Percentiles rank a stretch among this genome's conserved stretches.
These are phyloP conservation scores for Colletotrichum sojae DNA, from an alignment of 2,329 filamentous ascomycete species.

Conservation along the genomic window DNA sequence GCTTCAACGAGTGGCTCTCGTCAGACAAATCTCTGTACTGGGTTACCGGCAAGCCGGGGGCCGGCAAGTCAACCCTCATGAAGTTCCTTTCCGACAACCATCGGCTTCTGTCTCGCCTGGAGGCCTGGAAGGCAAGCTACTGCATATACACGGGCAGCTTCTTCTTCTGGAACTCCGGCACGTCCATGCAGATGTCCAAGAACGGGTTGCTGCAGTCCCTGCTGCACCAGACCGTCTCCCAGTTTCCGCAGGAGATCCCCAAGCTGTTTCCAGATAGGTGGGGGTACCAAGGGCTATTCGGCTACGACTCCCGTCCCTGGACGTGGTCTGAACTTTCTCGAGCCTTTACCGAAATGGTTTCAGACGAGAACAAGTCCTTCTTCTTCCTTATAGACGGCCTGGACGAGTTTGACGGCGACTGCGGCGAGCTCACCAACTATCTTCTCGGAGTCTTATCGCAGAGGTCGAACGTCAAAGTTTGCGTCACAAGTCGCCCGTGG, in stretches of 20 bases:
- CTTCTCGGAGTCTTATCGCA: slow-evolving; percentile 16
- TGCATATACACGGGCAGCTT: slow-evolving; percentile 46
- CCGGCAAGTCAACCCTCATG: slow-evolving; percentile 60
- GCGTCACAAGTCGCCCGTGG: slow-evolving; percentile 50
- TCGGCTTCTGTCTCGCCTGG: slow-evolving; percentile 41
- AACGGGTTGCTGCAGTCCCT: slow-evolving; percentile 50
- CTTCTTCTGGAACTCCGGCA: slow-evolving; percentile 54
- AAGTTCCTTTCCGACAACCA: slow-evolving; percentile 49
- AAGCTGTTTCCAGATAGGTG: slow-evolving; percentile 36
- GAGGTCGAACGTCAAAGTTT: slow-evolving; percentile 46
- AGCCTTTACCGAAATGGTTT: background rate
- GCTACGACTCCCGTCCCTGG: slow-evolving; percentile 1
- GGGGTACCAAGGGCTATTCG: slow-evolving; percentile 7
- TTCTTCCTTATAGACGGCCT: slow-evolving; percentile 47
- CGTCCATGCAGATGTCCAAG: slow-evolving; percentile 49
- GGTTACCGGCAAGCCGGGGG: slow-evolving; percentile 57
- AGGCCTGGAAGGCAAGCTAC: slow-evolving; percentile 47
- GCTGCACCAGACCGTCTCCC: slow-evolving; percentile 41
- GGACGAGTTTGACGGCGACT: slow-evolving; percentile 44
- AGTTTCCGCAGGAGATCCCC: slow-evolving; percentile 45
- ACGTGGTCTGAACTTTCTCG: slow-evolving; percentile 14
- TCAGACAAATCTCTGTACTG: slow-evolving; percentile 46
- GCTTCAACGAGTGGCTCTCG: slow-evolving; percentile 46
- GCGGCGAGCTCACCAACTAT: slow-evolving; percentile 25
- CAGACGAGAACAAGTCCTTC: background rate